phyloP scores from a whole-genome alignment of 2,329 filamentous ascomycete species.

The Aspergillus fructus region DNA sequence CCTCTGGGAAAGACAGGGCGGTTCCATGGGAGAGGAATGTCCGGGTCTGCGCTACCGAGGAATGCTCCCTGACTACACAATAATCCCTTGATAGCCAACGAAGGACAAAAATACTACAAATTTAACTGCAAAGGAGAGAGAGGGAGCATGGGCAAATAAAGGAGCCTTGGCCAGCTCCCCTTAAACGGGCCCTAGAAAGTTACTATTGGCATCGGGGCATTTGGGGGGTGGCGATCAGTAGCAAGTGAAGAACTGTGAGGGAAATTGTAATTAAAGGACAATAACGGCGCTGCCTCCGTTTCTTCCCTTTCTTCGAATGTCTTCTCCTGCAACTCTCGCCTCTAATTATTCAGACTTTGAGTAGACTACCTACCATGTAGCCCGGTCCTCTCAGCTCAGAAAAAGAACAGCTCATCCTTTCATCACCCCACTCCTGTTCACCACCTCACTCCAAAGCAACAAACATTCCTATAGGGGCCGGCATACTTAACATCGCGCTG shows the following conservation, averaged over 20 bases:
- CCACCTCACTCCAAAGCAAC: not conserved
- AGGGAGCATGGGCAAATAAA: not conserved
- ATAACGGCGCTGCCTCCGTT: not conserved
- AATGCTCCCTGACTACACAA: not conserved
- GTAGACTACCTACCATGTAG: not conserved
- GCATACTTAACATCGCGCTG: slow-evolving; percentile 2
- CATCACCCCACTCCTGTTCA: slow-evolving; percentile 1
- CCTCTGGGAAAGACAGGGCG: not conserved
- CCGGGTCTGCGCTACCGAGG: not conserved
- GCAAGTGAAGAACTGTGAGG: slow-evolving; percentile 3
- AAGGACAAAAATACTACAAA: not conserved
- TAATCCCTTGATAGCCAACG: not conserved
- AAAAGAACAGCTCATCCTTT: slow-evolving; percentile 7
- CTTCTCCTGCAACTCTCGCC: not conserved
- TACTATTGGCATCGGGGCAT: slow-evolving; percentile 8
- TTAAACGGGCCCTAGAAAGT: not conserved
- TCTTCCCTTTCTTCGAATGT: not conserved
- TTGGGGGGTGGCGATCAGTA: slow-evolving; percentile 6
- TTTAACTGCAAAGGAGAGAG: not conserved
- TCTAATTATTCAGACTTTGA: not conserved
- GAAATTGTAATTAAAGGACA: not conserved
- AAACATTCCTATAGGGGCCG: slow-evolving; percentile 15
- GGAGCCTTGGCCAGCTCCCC: not conserved
- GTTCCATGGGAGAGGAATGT: not conserved
- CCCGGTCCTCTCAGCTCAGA: not conserved